These are phyloP conservation scores for Entonaema liquescens DNA, from an alignment of 495 filamentous ascomycete genomes.

Conservation along the genomic window DNA sequence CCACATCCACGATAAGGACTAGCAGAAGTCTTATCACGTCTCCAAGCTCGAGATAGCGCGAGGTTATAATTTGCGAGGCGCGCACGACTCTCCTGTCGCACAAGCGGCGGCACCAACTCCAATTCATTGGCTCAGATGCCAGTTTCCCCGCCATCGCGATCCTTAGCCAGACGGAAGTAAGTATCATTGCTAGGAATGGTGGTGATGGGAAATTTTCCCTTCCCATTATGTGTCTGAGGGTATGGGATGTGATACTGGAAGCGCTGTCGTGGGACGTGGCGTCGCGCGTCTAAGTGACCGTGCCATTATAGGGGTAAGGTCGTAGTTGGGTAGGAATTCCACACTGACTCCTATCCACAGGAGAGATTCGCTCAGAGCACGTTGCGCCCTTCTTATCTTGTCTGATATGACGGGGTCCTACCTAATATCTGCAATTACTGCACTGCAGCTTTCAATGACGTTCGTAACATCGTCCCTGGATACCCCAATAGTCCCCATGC, in stretches of 20 bases:
- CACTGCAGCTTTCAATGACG: neutral
- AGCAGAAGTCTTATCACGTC: too few species aligned
- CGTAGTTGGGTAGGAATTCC: neutral
- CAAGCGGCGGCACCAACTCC: too few species aligned
- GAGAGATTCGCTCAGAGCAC: neutral
- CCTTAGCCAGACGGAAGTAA: neutral
- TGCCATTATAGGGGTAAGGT: neutral
- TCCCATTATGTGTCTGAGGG: too few species aligned
- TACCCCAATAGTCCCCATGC: neutral
- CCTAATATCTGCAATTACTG: neutral
- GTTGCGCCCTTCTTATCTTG: neutral
- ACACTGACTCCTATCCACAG: neutral
- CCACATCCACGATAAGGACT: too few species aligned
- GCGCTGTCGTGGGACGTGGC: neutral
- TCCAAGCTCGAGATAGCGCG: too few species aligned
- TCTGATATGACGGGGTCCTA: neutral
- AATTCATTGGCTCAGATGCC: neutral
- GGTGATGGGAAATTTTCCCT: conserved; percentile 14
- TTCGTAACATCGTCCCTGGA: neutral
- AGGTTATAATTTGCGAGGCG: too few species aligned
- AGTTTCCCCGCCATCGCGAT: conserved; percentile 6
- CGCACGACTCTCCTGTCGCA: too few species aligned
- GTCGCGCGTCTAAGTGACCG: neutral
- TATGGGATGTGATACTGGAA: neutral
- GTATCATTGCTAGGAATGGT: conserved; percentile 13